Base-by-base conservation (phyloP, 768 basidiomycete species). In the Termitomyces sp. region DNA sequence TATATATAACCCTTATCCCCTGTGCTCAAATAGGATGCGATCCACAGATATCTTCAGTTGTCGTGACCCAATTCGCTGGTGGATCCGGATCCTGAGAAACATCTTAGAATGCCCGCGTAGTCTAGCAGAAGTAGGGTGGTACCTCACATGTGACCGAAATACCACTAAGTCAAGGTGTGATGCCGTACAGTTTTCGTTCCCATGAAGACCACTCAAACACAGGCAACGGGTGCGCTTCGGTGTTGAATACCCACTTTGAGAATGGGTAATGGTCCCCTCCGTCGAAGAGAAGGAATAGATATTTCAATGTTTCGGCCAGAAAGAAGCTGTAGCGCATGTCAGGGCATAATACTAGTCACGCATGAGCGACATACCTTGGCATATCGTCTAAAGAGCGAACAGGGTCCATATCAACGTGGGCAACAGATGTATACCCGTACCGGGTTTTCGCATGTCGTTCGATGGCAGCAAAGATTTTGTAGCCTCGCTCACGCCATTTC, bases 401-500 rank as follows among this genome's bases (percentile, higher is more conserved):
- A 3, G 67, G 62, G 3, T 63, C 54, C n/a, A 63, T 29, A 37
- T 83, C 77, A 10, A 87, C 82, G 8, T 71, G 71, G 31, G 62
- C 54, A 8, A 91, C 69, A 55, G 72, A 81, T 0, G 86, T 77
- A 61, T 86, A 92, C 7, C 86, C 89, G 27, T 72, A 74, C 4
- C 73, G 62, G 3, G 83, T 85, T 63, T 76, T 81, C 2, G 85
- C 72, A 59, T 82, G 70, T 11, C 75, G 76, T 63, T 87, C 79
- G 38, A 92, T 78, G 1, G 86, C 76, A 59, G 83, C 69, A 63
- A 87, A 92, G 37, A 91, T 82, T 19, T 65, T 71, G 79, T 87
- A 90, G 2, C 87, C 89, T 29, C 83, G 80, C 54, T 91, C 84
- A 52, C 89, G 75, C 89, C 89, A 91, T 44, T 75, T 77, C 5